Base-by-base conservation (phyloP, 139 green algal species). In the Chlorella vulgaris region DNA sequence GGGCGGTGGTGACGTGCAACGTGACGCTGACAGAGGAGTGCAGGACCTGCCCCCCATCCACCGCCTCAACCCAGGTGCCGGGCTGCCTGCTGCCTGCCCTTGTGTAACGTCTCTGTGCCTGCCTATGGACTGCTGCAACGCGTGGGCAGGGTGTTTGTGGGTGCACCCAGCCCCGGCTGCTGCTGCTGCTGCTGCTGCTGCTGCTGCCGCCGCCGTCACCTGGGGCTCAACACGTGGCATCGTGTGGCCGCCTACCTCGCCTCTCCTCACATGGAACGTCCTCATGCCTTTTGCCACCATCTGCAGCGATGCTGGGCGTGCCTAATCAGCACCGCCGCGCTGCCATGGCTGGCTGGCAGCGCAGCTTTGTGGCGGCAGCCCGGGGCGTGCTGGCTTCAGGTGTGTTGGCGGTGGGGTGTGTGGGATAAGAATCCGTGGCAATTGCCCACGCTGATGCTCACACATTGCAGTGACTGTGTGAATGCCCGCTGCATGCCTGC, bases 381-480 rank as follows among this genome's bases (percentile, higher is more conserved):
- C 70, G 73, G 10, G 24, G 15, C 22, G 51, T 85, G 50, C 58
- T 85, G 24, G 55, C 51, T 38, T 51, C 68, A 21, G 26, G 55
- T 74, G 31, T 38, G 55, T 38, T 13, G 60, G 28, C 4, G 60
- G 60, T 26, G 47, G 47, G 47, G 47, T 15, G 47, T 24, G 47
- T 10, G 47, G n/a, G n/a, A n/a, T n/a, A n/a, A n/a, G n/a, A n/a
- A n/a, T n/a, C n/a, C n/a, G n/a, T n/a, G n/a, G n/a, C n/a, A n/a
- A n/a, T n/a, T n/a, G n/a, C n/a, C n/a, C n/a, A n/a, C n/a, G n/a
- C n/a, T n/a, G n/a, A n/a, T n/a, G n/a, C n/a, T n/a, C n/a, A n/a
- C n/a, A n/a, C n/a, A n/a, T n/a, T n/a, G n/a, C n/a, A n/a, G n/a
- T n/a, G n/a, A n/a, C n/a, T n/a, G n/a, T n/a, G n/a, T n/a, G n/a